Base-by-base conservation (phyloP, 2,329 filamentous ascomycete species). In the Neonectria faginata region DNA sequence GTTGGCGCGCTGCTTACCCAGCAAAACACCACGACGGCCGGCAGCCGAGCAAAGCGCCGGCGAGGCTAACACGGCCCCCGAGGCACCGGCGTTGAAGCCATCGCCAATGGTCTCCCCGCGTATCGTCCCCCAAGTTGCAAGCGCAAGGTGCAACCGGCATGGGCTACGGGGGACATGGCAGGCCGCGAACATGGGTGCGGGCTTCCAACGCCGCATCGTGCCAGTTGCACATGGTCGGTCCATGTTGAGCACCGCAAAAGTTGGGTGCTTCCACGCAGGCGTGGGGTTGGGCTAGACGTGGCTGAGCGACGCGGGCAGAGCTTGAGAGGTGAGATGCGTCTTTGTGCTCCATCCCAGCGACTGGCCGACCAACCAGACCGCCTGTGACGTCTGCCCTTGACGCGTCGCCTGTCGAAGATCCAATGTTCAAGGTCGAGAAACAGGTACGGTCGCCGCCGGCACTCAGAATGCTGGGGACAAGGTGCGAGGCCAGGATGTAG, bases 11-110 rank as follows among this genome's bases (percentile, higher is more conserved):
- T 62, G 67, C 58, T 65, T 41, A 54, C 56, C 27, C 48, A 44
- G 62, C 31, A 56, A 48, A 65, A 48, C 55, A 48, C 33, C 25
- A 50, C 25, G 33, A 51, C 20, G 11, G 39, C 29, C 51, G 48
- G 54, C 45, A 68, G 61, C 71, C 71, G 66, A 68, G 59, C 36
- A 65, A 70, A 64, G 64, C 70, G 70, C 67, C 64, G 67, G 51
- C 61, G 22, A 44, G 60, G 22, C 53, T 47, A 61, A 42, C 27
- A 39, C 48, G 6, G 48, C 36, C 58, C 42, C 42, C n/a, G 27
- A 52, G n/a, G 18, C 33, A 45, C 52, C 33, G 48, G 66, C 54
- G 51, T 62, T 68, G 67, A 67, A 64, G 65, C 63, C 44, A 64
- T 67, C 47, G 47, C 52, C 57, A 60, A 53, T 64, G 52, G 53